phyloP scores from a whole-genome alignment of 768 basidiomycete species.

The Rhodocollybia butyracea region DNA sequence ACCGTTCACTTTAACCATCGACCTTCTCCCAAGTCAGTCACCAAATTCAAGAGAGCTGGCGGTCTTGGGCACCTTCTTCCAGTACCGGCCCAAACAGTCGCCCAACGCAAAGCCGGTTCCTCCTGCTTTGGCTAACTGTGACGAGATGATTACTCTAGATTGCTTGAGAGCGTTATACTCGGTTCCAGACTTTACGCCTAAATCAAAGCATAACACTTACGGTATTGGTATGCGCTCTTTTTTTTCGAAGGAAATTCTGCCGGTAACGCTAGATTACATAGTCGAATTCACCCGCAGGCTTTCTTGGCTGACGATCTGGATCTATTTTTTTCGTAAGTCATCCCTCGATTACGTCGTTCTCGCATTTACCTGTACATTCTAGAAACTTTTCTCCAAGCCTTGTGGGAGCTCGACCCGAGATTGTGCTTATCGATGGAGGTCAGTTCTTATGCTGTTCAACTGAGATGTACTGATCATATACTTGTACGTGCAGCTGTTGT shows the following conservation, averaged over 20 bases:
- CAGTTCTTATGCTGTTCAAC: background rate
- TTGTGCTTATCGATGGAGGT: conserved; percentile 36
- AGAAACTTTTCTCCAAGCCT: conserved; percentile 32
- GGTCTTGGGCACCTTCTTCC: conserved; percentile 17
- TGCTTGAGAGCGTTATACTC: conserved; percentile 39
- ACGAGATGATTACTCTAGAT: conserved; percentile 32
- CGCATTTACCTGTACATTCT: background rate
- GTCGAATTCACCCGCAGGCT: conserved; percentile 41
- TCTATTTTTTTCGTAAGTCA: conserved; percentile 7
- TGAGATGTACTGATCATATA: too few relatives aligned
- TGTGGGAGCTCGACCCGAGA: conserved; percentile 27
- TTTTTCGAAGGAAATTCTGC: too few relatives aligned
- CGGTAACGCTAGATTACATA: too few relatives aligned
- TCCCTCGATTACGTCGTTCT: background rate
- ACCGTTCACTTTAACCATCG: conserved; percentile 38
- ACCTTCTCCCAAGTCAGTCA: background rate
- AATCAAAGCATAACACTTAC: conserved; percentile 30
- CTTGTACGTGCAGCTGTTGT: conserved; percentile 17
- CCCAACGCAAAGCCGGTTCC: conserved; percentile 13
- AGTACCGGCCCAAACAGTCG: conserved; percentile 15
- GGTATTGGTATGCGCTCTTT: conserved; percentile 30
- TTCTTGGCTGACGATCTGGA: conserved; percentile 33
- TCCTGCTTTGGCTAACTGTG: conserved; percentile 26
- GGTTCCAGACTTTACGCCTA: conserved; percentile 26
- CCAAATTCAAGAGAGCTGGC: conserved; percentile 11